Evolutionary conservation across 2,329 filamentous ascomycete species (phyloP), one percentile per base, ranked within the genome.

Genomic region (Zalaria sp.): DNA sequence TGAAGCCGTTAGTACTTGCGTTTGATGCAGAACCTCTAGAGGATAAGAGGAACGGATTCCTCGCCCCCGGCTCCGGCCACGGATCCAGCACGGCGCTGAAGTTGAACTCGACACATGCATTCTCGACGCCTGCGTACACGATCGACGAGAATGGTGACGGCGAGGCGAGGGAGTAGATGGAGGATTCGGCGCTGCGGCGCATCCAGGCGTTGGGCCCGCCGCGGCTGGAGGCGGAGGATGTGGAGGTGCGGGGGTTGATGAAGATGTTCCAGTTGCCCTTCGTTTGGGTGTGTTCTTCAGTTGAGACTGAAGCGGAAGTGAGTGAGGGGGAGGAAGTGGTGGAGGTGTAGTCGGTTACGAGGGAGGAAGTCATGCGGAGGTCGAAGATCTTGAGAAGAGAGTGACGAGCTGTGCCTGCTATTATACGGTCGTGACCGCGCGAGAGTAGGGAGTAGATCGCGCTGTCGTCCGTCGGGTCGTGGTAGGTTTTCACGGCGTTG

Each of bases 331-430:
- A 18, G 31, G 6, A 4, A 11, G 26, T 39, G 8, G 27, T 25
- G 25, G 39, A 38, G 18, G 59, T 49, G 38, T 50, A 48, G 25
- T 57, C 55, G 44, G 68, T 69, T 1, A 57, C 48, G 35, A 60
- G 56, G 2, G 60, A 62, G 27, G 64, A 63, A 1, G 61, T 50
- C 51, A 76, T 62, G 25, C 77, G 72, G 35, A 81, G 53, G 49
- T 81, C 76, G 48, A 77, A 81, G 4, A 79, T 60, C 49, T 79
- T 79, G 36, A 81, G 57, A 39, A 78, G 62, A 36, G 67, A 70
- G 53, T 79, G 72, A 38, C 69, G 65, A 3, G 69, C 68, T 1
- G 69, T 67, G 25, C 77, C 77, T 7, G 69, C 72, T 5, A 79
- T 53, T 42, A 81, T 68, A 2, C 67, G 64, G 48, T 79, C 70